Conservation (phyloP, 768 basidiomycete genomes). For the Chiua virens region DNA sequence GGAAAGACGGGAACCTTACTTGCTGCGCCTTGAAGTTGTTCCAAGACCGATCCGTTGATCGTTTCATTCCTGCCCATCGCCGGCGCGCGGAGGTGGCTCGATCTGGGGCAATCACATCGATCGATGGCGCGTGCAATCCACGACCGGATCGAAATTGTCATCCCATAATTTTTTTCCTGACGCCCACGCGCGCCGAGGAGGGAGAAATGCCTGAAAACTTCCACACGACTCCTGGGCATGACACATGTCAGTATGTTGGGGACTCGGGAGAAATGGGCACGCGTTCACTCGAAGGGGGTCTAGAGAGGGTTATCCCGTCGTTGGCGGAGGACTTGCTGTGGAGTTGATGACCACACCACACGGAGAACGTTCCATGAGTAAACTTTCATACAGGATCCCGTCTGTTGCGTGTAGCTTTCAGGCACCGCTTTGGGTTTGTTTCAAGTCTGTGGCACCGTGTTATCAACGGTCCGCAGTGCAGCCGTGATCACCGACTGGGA, state of each 20-base stretch:
- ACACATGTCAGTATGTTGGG: conserved; percentile 8
- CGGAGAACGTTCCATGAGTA: too few species aligned
- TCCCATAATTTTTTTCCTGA: not conserved
- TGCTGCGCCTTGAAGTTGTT: not conserved
- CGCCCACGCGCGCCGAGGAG: not conserved
- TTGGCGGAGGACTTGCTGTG: conserved; percentile 5
- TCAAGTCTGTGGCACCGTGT: conserved; percentile 2
- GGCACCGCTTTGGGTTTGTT: not conserved
- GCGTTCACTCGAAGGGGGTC: not conserved
- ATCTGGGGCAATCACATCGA: conserved; percentile 17
- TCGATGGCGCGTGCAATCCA: conserved; percentile 16
- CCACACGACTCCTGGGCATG: not conserved
- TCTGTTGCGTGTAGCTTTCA: not conserved
- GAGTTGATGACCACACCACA: not conserved
- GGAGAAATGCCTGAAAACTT: not conserved
- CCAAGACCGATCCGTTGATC: conserved; percentile 17
- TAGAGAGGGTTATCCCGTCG: not conserved
- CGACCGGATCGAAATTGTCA: conserved; percentile 6
- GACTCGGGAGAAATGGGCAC: not conserved
- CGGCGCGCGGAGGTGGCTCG: conserved; percentile 20
- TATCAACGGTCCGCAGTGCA: conserved; percentile 11
- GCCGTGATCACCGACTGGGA: conserved; percentile 22
- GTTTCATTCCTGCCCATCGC: conserved; percentile 12
- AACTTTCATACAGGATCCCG: too few species aligned
- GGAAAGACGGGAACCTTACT: conserved; percentile 9